Evolutionary conservation across 2,329 filamentous ascomycete genomes (phyloP).

Genomic region (Cladosporium sp.): DNA sequence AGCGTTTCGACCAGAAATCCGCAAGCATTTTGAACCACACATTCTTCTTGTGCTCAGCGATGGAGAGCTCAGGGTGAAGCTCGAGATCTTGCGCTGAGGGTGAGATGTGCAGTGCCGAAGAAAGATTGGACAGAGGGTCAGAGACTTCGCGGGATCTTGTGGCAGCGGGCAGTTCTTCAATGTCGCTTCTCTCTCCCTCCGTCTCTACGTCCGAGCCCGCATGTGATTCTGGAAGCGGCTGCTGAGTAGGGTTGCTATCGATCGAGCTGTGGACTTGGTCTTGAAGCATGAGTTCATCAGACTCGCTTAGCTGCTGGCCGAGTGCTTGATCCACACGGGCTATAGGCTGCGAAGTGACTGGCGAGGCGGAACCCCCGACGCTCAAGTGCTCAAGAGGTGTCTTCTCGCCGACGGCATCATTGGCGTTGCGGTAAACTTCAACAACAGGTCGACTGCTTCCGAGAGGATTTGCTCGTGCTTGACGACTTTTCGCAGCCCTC

Average conservation of each 20-base stretch:
- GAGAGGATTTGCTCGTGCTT: constrained; percentile 79
- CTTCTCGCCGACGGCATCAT: constrained; percentile 67
- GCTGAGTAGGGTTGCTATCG: neutral
- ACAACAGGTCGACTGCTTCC: constrained; percentile 94
- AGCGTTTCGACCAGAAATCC: constrained; percentile 97
- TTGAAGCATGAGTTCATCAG: constrained; percentile 1
- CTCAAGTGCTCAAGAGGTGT: constrained; percentile 10
- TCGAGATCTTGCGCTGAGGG: constrained; percentile 50
- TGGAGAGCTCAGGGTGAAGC: constrained; percentile 62
- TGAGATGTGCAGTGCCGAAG: constrained; percentile 55
- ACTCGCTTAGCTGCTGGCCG: neutral
- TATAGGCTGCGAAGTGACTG: neutral
- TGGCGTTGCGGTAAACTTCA: constrained; percentile 90
- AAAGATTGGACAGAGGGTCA: constrained; percentile 25
- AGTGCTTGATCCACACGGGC: constrained; percentile 8
- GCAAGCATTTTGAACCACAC: constrained; percentile 93
- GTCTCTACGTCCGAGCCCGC: constrained; percentile 20
- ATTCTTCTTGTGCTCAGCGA: constrained; percentile 89
- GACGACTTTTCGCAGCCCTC: constrained; percentile 69
- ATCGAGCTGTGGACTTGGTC: constrained; percentile 3
- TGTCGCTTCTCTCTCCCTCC: constrained; percentile 54
- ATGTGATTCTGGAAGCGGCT: neutral
- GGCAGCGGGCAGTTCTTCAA: constrained; percentile 69
- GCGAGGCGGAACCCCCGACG: constrained; percentile 1
- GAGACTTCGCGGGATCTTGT: constrained; percentile 54